Evolutionary conservation across 2,329 filamentous ascomycete species (phyloP).

Genomic region (Xylariomycetidae sp.): DNA sequence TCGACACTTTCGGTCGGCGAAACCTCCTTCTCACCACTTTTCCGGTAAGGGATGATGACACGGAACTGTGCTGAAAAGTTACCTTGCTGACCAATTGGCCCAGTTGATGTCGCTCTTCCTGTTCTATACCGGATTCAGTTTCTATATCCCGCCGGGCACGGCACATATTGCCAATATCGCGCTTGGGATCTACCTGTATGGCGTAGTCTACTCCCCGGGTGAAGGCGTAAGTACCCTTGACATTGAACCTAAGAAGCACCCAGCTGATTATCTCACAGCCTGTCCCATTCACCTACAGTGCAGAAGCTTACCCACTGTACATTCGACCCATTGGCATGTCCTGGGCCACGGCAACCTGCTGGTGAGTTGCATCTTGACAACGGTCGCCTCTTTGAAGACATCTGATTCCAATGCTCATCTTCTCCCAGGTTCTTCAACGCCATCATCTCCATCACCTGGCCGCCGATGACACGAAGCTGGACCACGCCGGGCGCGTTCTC

Average conservation of each 20-base stretch:
- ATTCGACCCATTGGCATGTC: slow-evolving; percentile 58
- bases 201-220: slow-evolving; percentile 49
- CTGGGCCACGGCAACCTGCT: slow-evolving; percentile 46
- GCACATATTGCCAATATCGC: slow-evolving; percentile 39
- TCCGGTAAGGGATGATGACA: slow-evolving; percentile 29
- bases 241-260: too few relatives aligned
- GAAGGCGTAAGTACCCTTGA: slow-evolving; percentile 46
- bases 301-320: slow-evolving; percentile 60
- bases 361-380: slow-evolving; percentile 18
- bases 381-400: not conserved
- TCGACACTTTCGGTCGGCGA: slow-evolving; percentile 61
- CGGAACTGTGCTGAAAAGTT: too few relatives aligned
- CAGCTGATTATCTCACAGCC: too few relatives aligned
- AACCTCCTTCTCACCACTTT: slow-evolving; percentile 59
- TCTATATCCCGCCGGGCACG: slow-evolving; percentile 34
- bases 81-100: slow-evolving; percentile 8
- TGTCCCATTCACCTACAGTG: slow-evolving; percentile 62
- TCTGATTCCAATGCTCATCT: not conserved
- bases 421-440: slow-evolving; percentile 25
- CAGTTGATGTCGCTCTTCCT: slow-evolving; percentile 50
- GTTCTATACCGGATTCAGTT: slow-evolving; percentile 41
- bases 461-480: slow-evolving; percentile 37
- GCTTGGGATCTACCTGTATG: slow-evolving; percentile 44
- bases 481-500: slow-evolving; percentile 41
- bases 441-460: slow-evolving; percentile 38